Percentiles rank a stretch among this genome's conserved stretches.
These are phyloP conservation scores for Fraxinus americana DNA, from an alignment of 257 asterid genomes.

Conservation along the genomic window DNA sequence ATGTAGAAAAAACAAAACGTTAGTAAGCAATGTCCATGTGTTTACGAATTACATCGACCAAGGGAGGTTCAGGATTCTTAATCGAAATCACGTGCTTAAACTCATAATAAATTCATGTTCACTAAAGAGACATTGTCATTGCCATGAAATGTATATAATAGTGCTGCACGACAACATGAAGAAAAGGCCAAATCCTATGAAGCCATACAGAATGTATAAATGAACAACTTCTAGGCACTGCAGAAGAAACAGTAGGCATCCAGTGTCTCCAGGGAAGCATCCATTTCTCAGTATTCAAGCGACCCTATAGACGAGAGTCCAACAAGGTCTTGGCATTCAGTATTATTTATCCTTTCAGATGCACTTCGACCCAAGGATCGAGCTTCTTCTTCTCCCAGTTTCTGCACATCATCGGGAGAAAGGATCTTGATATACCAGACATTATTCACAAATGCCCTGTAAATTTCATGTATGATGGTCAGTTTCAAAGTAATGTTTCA, in stretches of 20 bases:
- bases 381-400: conserved; percentile 75
- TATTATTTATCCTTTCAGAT: conserved; percentile 49
- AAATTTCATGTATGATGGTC: conserved; percentile 17
- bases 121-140: not conserved
- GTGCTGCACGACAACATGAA: not conserved
- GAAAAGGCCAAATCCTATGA: not conserved
- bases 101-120: not conserved
- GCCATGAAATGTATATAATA: not conserved
- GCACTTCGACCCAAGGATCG: conserved; percentile 51
- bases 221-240: not conserved
- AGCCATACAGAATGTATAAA: not conserved
- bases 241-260: not conserved
- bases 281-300: conserved; percentile 53
- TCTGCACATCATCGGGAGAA: conserved; percentile 81
- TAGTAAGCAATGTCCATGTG: not conserved
- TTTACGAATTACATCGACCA: not conserved
- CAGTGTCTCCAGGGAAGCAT: not conserved
- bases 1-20: not conserved
- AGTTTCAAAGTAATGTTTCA: conserved; percentile 3
- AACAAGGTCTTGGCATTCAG: conserved; percentile 54
- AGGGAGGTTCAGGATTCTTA: not conserved
- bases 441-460: conserved; percentile 84
- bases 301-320: conserved; percentile 73
- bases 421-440: conserved; percentile 98
- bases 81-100: not conserved